Percentiles rank a stretch among this genome's conserved stretches.
phyloP scores from a whole-genome alignment of 1,139 yeast species.

The Blastobotrys serpentis region DNA sequence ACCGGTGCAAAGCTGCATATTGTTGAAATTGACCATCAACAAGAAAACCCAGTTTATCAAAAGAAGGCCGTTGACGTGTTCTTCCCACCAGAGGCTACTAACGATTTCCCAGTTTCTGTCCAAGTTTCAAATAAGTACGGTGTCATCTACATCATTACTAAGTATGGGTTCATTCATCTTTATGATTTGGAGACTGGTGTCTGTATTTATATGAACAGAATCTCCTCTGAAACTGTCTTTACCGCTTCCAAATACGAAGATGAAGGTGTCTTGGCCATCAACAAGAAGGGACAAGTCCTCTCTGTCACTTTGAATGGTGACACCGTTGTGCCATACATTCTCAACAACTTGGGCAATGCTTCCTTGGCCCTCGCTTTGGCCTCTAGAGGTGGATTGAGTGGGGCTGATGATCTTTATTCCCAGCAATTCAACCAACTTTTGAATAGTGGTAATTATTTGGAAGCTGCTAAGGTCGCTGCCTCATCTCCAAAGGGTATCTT shows the following conservation, averaged over 20 bases:
- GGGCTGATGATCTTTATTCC: conserved; percentile 87
- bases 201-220: conserved; percentile 92
- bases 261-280: conserved; percentile 88
- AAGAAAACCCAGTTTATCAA: conserved; percentile 76
- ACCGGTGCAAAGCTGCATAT: conserved; percentile 86
- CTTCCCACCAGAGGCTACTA: conserved; percentile 95
- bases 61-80: conserved; percentile 91
- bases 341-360: conserved; percentile 83
- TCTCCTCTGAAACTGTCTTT: conserved; percentile 94
- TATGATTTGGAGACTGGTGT: conserved; percentile 92
- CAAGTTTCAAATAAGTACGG: conserved; percentile 87
- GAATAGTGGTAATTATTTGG: conserved; percentile 80
- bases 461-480: conserved; percentile 97
- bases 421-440: conserved; percentile 89
- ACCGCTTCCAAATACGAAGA: conserved; percentile 73
- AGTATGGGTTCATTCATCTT: conserved; percentile 93
- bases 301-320: conserved; percentile 87
- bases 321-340: conserved; percentile 84
- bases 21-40: conserved; percentile 93
- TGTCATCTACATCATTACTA: conserved; percentile 82
- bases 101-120: conserved; percentile 94
- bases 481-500: conserved; percentile 77
- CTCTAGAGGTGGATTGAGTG: conserved; percentile 94
- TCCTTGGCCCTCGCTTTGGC: conserved; percentile 85
- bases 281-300: conserved; percentile 92